phyloP scores from a whole-genome alignment of 805 yeast genomes.

The Saturnispora zaruensis region DNA sequence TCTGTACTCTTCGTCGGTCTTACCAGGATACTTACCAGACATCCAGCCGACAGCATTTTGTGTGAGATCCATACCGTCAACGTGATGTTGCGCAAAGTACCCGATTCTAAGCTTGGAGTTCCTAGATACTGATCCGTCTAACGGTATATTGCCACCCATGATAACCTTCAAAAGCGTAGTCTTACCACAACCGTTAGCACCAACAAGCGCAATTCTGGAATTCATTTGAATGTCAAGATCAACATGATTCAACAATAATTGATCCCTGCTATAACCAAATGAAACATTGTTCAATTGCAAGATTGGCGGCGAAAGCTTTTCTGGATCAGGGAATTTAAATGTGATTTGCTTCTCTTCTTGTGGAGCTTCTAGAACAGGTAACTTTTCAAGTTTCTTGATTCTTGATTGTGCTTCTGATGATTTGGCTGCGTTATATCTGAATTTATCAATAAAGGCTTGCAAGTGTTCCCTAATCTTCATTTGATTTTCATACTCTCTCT shows the following conservation, averaged over 20 bases:
- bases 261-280: constrained; percentile 69
- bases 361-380: constrained; percentile 89
- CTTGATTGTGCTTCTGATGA: constrained; percentile 97
- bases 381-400: constrained; percentile 90
- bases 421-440: constrained; percentile 95
- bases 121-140: constrained; percentile 67
- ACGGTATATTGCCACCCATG: constrained; percentile 68
- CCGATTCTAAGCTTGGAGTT: constrained; percentile 89
- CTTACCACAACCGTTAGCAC: constrained; percentile 99
- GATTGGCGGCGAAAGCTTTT: constrained; percentile 85
- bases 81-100: constrained; percentile 97
- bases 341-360: constrained; percentile 80
- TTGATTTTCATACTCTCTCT: constrained; percentile 94
- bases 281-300: constrained; percentile 79
- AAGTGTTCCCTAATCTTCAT: constrained; percentile 92
- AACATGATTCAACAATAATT: constrained; percentile 62
- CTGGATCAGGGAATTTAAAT: constrained; percentile 94
- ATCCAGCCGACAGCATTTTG: constrained; percentile 91
- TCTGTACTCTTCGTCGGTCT: constrained; percentile 92
- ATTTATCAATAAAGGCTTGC: constrained; percentile 92
- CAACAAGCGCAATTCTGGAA: constrained; percentile 92
- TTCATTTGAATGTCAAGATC: constrained; percentile 89
- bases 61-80: constrained; percentile 88
- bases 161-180: constrained; percentile 84
- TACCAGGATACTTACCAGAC: constrained; percentile 83